These are phyloP conservation scores for Candida quercuum DNA, from an alignment of 805 yeast genomes.

Conservation along the genomic window DNA sequence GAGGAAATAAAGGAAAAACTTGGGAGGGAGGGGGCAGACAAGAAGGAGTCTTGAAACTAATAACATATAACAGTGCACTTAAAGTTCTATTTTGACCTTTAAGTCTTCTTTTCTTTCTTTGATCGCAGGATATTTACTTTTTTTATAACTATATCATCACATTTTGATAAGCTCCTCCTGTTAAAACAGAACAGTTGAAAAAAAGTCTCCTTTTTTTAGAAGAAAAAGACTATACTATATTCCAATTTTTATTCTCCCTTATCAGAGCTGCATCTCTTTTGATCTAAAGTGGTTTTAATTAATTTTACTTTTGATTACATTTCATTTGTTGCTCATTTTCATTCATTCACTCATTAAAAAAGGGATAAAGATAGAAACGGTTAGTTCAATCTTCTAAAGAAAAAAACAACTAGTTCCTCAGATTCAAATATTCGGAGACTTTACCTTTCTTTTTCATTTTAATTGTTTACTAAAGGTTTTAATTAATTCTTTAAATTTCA, in stretches of 20 bases:
- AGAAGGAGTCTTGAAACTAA: neutral
- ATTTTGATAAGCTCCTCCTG: neutral
- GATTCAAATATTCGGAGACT: too few relatives aligned
- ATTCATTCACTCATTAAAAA: too few relatives aligned
- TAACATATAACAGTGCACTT: neutral
- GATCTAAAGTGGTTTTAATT: neutral
- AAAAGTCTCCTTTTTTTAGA: too few relatives aligned
- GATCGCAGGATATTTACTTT: neutral
- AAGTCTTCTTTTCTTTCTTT: slow-evolving; percentile 1
- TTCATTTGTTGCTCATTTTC: too few relatives aligned
- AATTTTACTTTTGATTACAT: neutral
- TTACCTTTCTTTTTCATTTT: neutral
- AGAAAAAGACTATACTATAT: too few relatives aligned
- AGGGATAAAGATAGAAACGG: too few relatives aligned
- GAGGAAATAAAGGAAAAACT: neutral
- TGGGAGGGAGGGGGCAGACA: too few relatives aligned
- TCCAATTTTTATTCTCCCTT: neutral
- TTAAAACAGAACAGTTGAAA: neutral
- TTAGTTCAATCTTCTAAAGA: too few relatives aligned
- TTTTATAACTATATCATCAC: neutral
- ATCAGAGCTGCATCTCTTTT: neutral
- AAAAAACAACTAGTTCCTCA: too few relatives aligned
- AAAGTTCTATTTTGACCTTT: neutral
- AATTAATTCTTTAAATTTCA: slow-evolving; percentile 19
- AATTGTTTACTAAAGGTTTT: slow-evolving; percentile 23